A percentile compares a stretch with the other conserved stretches of the same genome.
These are phyloP conservation scores for Talaromyces sp. DNA, from an alignment of 2,329 filamentous ascomycete species.

Conservation along the genomic window DNA sequence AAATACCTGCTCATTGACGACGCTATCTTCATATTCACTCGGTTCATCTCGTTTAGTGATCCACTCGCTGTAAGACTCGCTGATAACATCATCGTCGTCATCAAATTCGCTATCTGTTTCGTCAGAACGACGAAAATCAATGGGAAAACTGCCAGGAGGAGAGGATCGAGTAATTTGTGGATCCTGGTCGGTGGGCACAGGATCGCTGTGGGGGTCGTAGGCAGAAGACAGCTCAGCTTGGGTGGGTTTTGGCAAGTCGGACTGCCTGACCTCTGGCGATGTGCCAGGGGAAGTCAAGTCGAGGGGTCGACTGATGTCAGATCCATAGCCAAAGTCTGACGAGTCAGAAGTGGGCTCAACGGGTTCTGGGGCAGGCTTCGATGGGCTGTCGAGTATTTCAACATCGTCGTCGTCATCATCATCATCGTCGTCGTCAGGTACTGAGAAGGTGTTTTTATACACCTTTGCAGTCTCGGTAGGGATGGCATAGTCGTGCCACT, in stretches of 20 bases:
- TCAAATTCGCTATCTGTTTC: conserved; percentile 11
- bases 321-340: conserved; percentile 18
- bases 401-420: conserved; percentile 24
- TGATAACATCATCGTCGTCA: conserved; percentile 1
- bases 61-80: background rate
- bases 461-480: conserved; percentile 7
- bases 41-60: background rate
- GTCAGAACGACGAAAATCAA: conserved; percentile 3
- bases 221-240: background rate
- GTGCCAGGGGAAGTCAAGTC: conserved; percentile 21
- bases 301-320: conserved; percentile 17
- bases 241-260: background rate
- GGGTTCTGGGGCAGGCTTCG: background rate
- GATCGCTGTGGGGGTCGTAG: background rate
- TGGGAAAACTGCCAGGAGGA: conserved; percentile 6
- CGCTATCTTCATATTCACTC: background rate
- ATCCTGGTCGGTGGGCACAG: background rate
- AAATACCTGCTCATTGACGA: background rate
- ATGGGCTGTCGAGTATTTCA: conserved; percentile 4
- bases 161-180: conserved; percentile 2
- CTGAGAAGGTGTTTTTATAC: conserved; percentile 35
- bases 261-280: conserved; percentile 17
- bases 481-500: conserved; percentile 8
- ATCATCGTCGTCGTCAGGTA: conserved; percentile 37
- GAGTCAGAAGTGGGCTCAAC: conserved; percentile 3